Evolutionary conservation across 2,329 filamentous ascomycete species (phyloP).

Genomic region (Fusarium pseudoanthophilum): DNA sequence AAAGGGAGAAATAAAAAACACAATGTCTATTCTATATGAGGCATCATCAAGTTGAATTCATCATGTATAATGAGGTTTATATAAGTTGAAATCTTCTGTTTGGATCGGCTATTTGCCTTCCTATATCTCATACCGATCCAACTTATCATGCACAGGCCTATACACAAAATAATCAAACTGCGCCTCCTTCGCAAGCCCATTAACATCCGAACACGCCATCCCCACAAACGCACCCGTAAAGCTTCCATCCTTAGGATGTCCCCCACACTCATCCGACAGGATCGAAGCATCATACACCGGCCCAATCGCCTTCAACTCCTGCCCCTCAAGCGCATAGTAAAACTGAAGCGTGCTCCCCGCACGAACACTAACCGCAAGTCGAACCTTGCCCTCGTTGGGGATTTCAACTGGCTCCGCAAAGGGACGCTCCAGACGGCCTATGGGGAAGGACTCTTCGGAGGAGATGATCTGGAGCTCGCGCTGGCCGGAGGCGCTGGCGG

Average conservation of each 20-base stretch:
- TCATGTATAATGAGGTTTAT: accelerated
- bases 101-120: neutral
- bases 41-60: neutral
- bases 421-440: constrained; percentile 58
- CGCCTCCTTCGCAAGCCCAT: constrained; percentile 60
- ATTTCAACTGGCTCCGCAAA: constrained; percentile 58
- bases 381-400: constrained; percentile 65
- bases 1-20: neutral
- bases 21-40: neutral
- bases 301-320: constrained; percentile 60
- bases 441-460: constrained; percentile 67
- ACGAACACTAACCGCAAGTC: constrained; percentile 61
- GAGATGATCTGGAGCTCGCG: constrained; percentile 67
- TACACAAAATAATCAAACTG: constrained; percentile 65
- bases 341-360: constrained; percentile 64
- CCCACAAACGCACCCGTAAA: constrained; percentile 72
- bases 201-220: constrained; percentile 65
- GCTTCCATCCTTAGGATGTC: constrained; percentile 69
- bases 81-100: accelerated
- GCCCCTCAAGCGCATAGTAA: constrained; percentile 62
- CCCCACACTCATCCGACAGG: constrained; percentile 71
- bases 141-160: constrained; percentile 57
- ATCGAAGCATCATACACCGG: constrained; percentile 68
- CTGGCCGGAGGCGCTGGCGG: constrained; percentile 64
- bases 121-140: constrained; percentile 56